Conservation (phyloP, 129 eudicot genomes). For the Arctium lappa region DNA sequence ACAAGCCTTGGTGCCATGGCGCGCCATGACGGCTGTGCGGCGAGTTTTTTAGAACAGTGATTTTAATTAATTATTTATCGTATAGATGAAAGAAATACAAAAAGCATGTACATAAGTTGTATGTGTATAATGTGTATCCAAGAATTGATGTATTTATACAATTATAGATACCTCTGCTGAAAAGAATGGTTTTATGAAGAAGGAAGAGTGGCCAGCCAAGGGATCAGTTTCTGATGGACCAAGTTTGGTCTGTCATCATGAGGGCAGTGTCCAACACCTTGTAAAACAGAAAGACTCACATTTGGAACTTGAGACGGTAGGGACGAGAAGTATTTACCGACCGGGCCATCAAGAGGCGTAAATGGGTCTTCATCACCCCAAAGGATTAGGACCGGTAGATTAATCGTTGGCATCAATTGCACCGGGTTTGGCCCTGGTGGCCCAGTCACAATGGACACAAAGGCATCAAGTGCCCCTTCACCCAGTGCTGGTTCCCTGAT, state of each 20-base stretch:
- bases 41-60: no score
- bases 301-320: conserved; percentile 46
- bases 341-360: conserved; percentile 94
- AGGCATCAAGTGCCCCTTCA: conserved; percentile 97
- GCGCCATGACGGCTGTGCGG: no score
- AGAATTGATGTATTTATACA: conserved; percentile 11
- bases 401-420: conserved; percentile 65
- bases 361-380: conserved; percentile 96
- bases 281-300: conserved; percentile 47
- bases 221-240: conserved; percentile 77
- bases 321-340: conserved; percentile 79
- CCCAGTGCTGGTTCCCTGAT: conserved; percentile 81
- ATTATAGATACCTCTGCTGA: neutral
- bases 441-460: conserved; percentile 86
- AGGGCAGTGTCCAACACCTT: conserved; percentile 96
- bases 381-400: conserved; percentile 58
- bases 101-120: conserved; percentile 3
- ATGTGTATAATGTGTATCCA: neutral
- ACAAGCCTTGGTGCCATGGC: no score
- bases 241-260: conserved; percentile 93
- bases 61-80: neutral
- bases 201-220: conserved; percentile 68
- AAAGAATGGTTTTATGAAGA: conserved; percentile 11
- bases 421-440: conserved; percentile 97
- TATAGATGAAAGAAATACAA: neutral